Evolutionary conservation across 495 filamentous ascomycete species (phyloP).

Genomic region (Clohesyomyces aquaticus): DNA sequence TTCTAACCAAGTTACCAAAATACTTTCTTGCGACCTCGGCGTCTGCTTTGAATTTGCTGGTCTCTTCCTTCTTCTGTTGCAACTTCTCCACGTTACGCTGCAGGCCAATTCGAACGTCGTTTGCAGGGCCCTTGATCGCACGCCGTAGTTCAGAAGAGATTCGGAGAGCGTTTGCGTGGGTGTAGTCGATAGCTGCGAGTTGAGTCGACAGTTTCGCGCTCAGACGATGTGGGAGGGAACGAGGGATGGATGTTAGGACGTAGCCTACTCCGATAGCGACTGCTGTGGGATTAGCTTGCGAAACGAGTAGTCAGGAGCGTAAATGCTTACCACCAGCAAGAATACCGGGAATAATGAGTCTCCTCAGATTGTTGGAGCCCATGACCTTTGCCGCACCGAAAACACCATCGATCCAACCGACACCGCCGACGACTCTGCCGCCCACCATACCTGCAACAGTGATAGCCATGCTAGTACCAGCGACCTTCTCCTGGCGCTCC

Average conservation of each 20-base stretch:
- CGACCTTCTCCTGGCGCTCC: conserved; percentile 91
- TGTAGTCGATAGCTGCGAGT: conserved; percentile 83
- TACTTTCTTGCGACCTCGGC: conserved; percentile 50
- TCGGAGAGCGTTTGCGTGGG: conserved; percentile 81
- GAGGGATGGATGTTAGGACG: conserved; percentile 80
- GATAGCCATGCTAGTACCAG: conserved; percentile 88
- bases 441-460: conserved; percentile 88
- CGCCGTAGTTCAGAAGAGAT: conserved; percentile 83
- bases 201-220: conserved; percentile 79
- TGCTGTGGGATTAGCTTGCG: conserved; percentile 51
- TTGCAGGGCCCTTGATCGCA: conserved; percentile 81
- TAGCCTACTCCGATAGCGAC: conserved; percentile 75
- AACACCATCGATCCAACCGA: conserved; percentile 86
- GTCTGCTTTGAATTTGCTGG: conserved; percentile 57
- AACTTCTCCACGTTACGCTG: conserved; percentile 83
- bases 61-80: conserved; percentile 74
- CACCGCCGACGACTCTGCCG: conserved; percentile 75
- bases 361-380: conserved; percentile 80
- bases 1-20: conserved; percentile 81
- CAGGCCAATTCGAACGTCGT: conserved; percentile 76
- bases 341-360: conserved; percentile 78
- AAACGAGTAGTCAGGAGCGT: not conserved
- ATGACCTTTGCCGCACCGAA: conserved; percentile 77
- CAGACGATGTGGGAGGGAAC: conserved; percentile 84
- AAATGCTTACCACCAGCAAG: conserved; percentile 71